These are phyloP conservation scores for Pyrenopolyporus hunteri DNA, from an alignment of 495 filamentous ascomycete species.

Conservation along the genomic window DNA sequence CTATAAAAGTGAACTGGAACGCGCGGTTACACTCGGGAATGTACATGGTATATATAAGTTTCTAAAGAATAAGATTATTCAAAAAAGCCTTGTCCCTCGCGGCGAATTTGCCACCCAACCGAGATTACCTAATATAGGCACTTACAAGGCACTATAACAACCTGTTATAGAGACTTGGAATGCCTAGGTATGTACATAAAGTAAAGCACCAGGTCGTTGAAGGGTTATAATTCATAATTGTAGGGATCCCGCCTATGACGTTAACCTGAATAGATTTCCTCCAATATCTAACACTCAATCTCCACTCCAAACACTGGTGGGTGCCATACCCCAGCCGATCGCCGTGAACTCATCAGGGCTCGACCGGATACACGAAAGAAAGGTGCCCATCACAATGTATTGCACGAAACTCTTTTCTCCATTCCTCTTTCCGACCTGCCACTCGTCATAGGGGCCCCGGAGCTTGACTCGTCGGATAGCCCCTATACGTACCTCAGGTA, in stretches of 20 bases:
- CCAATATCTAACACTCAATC: constrained; percentile 22
- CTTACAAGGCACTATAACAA: too few relatives aligned
- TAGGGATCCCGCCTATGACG: neutral
- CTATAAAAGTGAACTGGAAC: too few relatives aligned
- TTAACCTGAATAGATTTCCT: constrained; percentile 24
- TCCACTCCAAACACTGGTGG: constrained; percentile 6
- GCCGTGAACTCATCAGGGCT: constrained; percentile 2
- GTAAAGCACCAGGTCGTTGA: too few relatives aligned
- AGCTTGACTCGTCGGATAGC: constrained; percentile 8
- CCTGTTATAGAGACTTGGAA: too few relatives aligned
- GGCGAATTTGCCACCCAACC: too few relatives aligned
- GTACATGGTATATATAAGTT: too few relatives aligned
- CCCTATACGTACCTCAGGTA: constrained; percentile 17
- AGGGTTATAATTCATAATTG: too few relatives aligned
- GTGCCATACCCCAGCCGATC: neutral
- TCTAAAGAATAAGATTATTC: too few relatives aligned
- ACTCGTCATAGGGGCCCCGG: constrained; percentile 17
- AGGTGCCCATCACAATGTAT: constrained; percentile 9
- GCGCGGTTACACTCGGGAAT: too few relatives aligned
- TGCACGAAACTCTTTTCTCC: constrained; percentile 21
- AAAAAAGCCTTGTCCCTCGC: too few relatives aligned
- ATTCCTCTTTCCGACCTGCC: constrained; percentile 11
- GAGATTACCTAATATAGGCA: too few relatives aligned
- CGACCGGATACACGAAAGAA: constrained; percentile 9
- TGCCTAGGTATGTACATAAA: too few relatives aligned